Evolutionary conservation across 192 early-diverging fungal genomes (phyloP).

Genomic region (Obelidium mucronatum): DNA sequence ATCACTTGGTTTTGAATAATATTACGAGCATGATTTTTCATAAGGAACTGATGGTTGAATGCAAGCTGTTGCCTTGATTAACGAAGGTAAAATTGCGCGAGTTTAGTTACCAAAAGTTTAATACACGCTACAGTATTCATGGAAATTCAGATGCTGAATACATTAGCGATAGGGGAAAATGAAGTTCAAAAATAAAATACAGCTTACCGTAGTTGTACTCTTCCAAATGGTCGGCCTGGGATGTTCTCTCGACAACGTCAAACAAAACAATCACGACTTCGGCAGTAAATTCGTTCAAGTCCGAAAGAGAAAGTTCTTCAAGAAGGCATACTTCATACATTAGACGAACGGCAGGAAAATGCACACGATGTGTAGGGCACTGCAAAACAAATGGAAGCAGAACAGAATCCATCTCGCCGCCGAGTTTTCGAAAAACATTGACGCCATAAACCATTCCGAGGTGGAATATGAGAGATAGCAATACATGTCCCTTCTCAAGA

Average conservation of each 20-base stretch:
- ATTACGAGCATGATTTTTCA: slow-evolving; percentile 47
- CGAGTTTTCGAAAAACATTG: slow-evolving; percentile 41
- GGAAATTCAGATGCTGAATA: too few relatives aligned
- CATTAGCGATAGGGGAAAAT: too few relatives aligned
- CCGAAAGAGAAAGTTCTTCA: slow-evolving; percentile 54
- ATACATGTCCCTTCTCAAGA: slow-evolving; percentile 25
- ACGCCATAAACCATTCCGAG: slow-evolving; percentile 32
- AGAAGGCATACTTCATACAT: slow-evolving; percentile 69
- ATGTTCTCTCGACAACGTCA: neutral
- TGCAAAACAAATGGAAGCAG: neutral
- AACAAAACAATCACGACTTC: slow-evolving; percentile 14
- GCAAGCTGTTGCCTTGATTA: slow-evolving; percentile 45
- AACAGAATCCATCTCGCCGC: slow-evolving; percentile 11
- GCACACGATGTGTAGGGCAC: slow-evolving; percentile 33
- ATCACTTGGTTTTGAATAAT: slow-evolving; percentile 62
- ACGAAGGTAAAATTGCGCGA: neutral
- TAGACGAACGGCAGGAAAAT: slow-evolving; percentile 58
- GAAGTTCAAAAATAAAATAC: too few relatives aligned
- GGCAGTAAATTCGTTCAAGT: slow-evolving; percentile 55
- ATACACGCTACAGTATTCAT: too few relatives aligned
- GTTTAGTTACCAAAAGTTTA: slow-evolving; percentile 18
- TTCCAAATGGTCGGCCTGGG: neutral
- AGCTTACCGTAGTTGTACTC: slow-evolving; percentile 20
- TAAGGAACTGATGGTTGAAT: slow-evolving; percentile 76
- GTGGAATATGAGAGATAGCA: slow-evolving; percentile 38